Base-by-base conservation (phyloP, 163 green algal genomes). In the Scenedesmus sp. region DNA sequence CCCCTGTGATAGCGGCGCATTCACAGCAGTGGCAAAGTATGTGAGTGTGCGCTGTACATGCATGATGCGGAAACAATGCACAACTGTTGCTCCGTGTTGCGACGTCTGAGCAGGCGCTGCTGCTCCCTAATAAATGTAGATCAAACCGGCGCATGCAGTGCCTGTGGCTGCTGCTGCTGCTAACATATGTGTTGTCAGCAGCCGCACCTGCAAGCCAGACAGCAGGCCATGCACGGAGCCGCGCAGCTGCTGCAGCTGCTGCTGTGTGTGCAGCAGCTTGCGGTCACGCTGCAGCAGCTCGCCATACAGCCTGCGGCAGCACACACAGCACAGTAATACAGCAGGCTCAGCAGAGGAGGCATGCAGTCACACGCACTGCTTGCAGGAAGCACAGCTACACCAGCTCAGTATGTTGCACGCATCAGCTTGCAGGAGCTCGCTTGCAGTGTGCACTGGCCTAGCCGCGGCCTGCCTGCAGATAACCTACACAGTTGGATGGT, bases 231-330 rank as follows among this genome's bases (percentile, higher is more conserved):
- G 2, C 9, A 88, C 46, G 23, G 34, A 77, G 59, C 83, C 67
- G 5, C 18, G 83, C 57, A 59, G 23, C 57, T 88, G 57, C 67
- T 76, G 26, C 57, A 88, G 57, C 83, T 88, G 83, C 83, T 77
- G 57, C 9, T 88, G n/a, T 54, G 57, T 55, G 57, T 76, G 83
- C 12, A 60, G n/a, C 46, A 88, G 18, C 15, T 46, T 6, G 10
- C 77, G 10, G 46, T 88, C 83, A 26, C 83, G 83, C 67, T 88
- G n/a, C n/a, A 59, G 9, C 46, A 88, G 23, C 46, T 88, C 83
- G 3, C 46, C 46, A 55, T 88, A 88, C 46, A 88, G 67, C 83
- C 83, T 88, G 70, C 20, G 3, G 70, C 23, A 79, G 70, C 70
- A 79, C 34, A 46, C 34, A 6, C 15, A 76, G 66, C 7, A 18